Evolutionary conservation across 2,329 filamentous ascomycete genomes (phyloP), one percentile per base, ranked within the genome.

Genomic region (Microsporum canis): DNA sequence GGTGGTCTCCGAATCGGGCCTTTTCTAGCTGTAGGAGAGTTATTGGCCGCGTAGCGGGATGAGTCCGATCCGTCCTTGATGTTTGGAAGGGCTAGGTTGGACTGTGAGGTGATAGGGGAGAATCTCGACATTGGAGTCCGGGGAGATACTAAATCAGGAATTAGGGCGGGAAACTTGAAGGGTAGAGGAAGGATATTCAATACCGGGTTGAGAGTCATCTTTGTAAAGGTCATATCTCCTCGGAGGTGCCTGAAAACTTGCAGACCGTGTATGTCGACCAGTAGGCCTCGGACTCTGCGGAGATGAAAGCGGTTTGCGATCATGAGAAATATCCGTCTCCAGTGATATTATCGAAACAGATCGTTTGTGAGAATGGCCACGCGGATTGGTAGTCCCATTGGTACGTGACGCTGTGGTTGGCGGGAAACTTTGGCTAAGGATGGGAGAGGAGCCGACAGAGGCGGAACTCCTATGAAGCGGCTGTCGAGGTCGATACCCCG

Each of bases 261-360:
- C 84, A 41, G 90, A 90, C 59, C 91, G 82, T 56, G 80, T 84
- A 77, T 96, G 91, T 3, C 86, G 83, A 67, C 84, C 84, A 17
- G 69, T 71, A 23, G 83, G 81, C 59, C 83, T 80, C 58, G 79
- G 73, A 66, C 76, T 73, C 61, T 70, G 71, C 43, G 65, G 70
- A 17, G 68, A 70, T 60, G 65, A 65, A n/a, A 68, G 71, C 41
- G 68, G 69, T 73, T 69, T 60, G 72, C 67, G 59, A 65, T 64
- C 64, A 69, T 65, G 14, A 14, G 49, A 63, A 72, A 72, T 66
- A 33, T 80, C 78, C 64, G 77, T 78, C 61, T 86, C 87, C 67
- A 92, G 83, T 7, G 89, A 92, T 53, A 92, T 84, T 65, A 94
- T 92, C 17, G 89, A 94, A 34, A 94, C 80, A 2, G 89, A 92